Percentiles rank a stretch among this genome's conserved stretches.
Evolutionary conservation across 306 rosid species (phyloP).

Genomic region (Nissolia schottii): DNA sequence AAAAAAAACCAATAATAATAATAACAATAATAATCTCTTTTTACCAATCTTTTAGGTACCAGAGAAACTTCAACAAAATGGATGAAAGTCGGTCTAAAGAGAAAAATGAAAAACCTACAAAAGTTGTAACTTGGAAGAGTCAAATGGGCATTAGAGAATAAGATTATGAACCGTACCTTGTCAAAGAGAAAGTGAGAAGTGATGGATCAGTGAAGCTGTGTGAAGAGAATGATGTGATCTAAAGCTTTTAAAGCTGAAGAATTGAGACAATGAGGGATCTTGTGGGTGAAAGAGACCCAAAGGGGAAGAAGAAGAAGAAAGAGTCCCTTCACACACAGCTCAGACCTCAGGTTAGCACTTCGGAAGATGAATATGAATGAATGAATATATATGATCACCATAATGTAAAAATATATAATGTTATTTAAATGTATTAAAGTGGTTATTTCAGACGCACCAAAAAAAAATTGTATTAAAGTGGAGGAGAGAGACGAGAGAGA

Average conservation of each 20-base stretch:
- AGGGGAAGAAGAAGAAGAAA: neutral
- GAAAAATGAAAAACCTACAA: conserved; percentile 1
- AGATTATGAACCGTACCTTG: conserved; percentile 30
- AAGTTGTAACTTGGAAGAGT: neutral
- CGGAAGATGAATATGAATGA: conserved; percentile 18
- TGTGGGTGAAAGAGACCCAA: conserved; percentile 7
- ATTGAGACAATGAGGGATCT: neutral
- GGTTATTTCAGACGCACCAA: too few species aligned
- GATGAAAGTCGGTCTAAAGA: neutral
- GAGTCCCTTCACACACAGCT: neutral
- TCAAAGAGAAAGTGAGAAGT: conserved; percentile 23
- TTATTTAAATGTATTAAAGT: too few species aligned
- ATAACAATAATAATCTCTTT: too few species aligned
- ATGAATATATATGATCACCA: conserved; percentile 27
- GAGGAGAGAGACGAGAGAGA: too few species aligned
- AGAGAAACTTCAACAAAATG: neutral
- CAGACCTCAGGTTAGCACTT: neutral
- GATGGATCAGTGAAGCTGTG: conserved; percentile 38
- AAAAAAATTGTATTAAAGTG: too few species aligned
- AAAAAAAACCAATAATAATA: too few species aligned
- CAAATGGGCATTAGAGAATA: neutral
- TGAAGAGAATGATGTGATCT: conserved; percentile 17
- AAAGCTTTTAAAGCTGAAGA: conserved; percentile 2
- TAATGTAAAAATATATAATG: neutral
- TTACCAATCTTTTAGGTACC: conserved; percentile 1